Conservation (phyloP, 75 land plant species). For the Azolla pinnata region DNA sequence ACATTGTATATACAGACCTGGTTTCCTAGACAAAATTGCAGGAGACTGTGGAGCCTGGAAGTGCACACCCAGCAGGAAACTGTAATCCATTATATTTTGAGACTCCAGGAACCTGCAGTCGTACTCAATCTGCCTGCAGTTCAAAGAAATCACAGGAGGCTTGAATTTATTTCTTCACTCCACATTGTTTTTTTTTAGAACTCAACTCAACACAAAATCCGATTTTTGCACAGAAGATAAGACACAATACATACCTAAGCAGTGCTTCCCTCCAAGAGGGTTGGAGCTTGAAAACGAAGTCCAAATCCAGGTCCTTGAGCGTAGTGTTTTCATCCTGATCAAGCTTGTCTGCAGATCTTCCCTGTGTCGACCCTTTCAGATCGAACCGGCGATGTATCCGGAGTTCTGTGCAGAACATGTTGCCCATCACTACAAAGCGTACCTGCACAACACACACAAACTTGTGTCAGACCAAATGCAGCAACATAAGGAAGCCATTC, state of each 20-base stretch:
- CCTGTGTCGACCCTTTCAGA: conserved; percentile 86
- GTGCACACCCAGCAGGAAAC: conserved; percentile 74
- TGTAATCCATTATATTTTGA: conserved; percentile 80
- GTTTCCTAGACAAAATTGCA: conserved; percentile 12
- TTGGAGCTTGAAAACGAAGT: conserved; percentile 78
- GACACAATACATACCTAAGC: conserved; percentile 42
- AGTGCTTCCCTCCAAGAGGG: conserved; percentile 87
- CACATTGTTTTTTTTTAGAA: no score
- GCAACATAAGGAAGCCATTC: no score
- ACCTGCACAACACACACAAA: conserved; percentile 45
- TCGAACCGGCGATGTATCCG: conserved; percentile 92
- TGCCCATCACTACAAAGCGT: conserved; percentile 98
- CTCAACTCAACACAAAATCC: no score
- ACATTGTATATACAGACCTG: no score
- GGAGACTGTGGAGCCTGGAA: conserved; percentile 60
- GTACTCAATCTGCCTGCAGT: conserved; percentile 56
- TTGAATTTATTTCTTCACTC: background rate
- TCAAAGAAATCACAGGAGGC: background rate
- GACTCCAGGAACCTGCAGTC: conserved; percentile 76
- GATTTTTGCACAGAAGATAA: no score
- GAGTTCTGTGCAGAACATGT: conserved; percentile 97
- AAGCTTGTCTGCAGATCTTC: conserved; percentile 86
- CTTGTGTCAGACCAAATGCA: background rate
- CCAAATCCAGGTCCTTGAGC: conserved; percentile 88
- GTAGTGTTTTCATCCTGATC: conserved; percentile 96